A percentile compares a stretch with the other conserved stretches of the same genome.
These are phyloP conservation scores for Penicillium sp. DNA, from an alignment of 2,329 filamentous ascomycete species.

Conservation along the genomic window DNA sequence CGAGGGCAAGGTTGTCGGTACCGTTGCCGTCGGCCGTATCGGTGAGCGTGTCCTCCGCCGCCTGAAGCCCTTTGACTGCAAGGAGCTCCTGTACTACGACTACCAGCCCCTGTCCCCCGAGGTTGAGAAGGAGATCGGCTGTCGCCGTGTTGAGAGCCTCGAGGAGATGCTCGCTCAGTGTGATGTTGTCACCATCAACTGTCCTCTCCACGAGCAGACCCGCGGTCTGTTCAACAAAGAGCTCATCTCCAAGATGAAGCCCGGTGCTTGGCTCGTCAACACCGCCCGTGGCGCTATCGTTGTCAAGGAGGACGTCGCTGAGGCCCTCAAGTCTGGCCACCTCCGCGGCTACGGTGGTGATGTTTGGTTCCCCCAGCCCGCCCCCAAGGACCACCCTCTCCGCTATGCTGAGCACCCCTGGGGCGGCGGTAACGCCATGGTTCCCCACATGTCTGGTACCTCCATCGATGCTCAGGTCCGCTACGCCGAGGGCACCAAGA, in stretches of 20 bases:
- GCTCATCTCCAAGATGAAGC: slow-evolving; percentile 98
- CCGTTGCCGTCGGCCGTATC: slow-evolving; percentile 94
- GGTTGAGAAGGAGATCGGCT: slow-evolving; percentile 92
- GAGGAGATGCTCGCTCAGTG: slow-evolving; percentile 94
- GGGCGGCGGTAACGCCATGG: slow-evolving; percentile 97
- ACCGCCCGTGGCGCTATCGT: slow-evolving; percentile 98
- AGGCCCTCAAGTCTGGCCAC: slow-evolving; percentile 86
- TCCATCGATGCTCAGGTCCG: slow-evolving; percentile 97
- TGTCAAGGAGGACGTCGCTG: slow-evolving; percentile 98
- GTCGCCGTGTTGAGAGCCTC: slow-evolving; percentile 79
- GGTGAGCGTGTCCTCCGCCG: slow-evolving; percentile 95
- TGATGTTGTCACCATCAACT: slow-evolving; percentile 99
- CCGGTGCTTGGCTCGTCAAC: slow-evolving; percentile 95
- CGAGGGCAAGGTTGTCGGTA: slow-evolving; percentile 95
- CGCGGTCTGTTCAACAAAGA: slow-evolving; percentile 98
- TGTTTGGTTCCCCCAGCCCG: slow-evolving; percentile 93
- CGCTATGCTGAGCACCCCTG: slow-evolving; percentile 91
- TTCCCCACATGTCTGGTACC: slow-evolving; percentile 97
- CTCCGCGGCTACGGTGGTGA: slow-evolving; percentile 51
- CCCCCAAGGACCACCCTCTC: slow-evolving; percentile 86
- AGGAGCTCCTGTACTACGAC: slow-evolving; percentile 98
- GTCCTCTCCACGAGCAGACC: slow-evolving; percentile 97
- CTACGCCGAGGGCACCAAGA: slow-evolving; percentile 83
- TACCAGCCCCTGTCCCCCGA: slow-evolving; percentile 90
- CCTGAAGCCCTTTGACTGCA: slow-evolving; percentile 97